Evolutionary conservation across 768 basidiomycete genomes (phyloP).

Genomic region (Agaricus sinodeliciosus): DNA sequence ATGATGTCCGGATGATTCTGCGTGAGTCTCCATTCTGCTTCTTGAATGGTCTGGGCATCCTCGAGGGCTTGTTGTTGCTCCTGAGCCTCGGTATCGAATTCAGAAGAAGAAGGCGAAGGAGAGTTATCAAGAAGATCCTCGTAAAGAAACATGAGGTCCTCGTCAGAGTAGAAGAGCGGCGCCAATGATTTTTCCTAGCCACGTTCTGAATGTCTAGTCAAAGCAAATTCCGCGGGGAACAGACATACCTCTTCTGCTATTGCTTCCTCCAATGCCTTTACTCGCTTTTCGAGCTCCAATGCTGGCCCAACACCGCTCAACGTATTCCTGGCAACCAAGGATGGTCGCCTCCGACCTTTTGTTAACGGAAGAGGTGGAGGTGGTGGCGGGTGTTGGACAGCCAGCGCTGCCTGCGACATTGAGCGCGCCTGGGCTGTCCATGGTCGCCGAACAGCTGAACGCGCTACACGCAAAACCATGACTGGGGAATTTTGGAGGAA

Average conservation of each 20-base stretch:
- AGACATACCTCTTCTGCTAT: slow-evolving; percentile 10
- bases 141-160: slow-evolving; percentile 13
- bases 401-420: background rate
- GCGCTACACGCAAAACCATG: background rate
- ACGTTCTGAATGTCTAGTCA: too few relatives aligned
- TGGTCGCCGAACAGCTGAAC: background rate
- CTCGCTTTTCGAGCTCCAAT: slow-evolving; percentile 11
- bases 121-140: slow-evolving; percentile 14
- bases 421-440: background rate
- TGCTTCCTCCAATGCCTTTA: slow-evolving; percentile 10
- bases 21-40: background rate
- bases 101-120: slow-evolving; percentile 3
- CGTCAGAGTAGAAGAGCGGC: slow-evolving; percentile 9
- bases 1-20: slow-evolving; percentile 1
- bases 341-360: background rate
- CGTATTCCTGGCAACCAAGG: background rate
- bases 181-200: slow-evolving; percentile 10
- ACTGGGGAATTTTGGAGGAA: too few relatives aligned
- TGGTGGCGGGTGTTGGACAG: background rate
- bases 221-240: too few relatives aligned
- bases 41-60: slow-evolving; percentile 4
- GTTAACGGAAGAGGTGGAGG: background rate
- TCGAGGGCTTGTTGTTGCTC: slow-evolving; percentile 3
- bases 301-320: background rate
- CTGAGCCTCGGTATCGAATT: slow-evolving; percentile 5